Percentiles rank a stretch among this genome's conserved stretches.
Evolutionary conservation across 805 yeast species (phyloP).

Genomic region (Yarrowia bubula): DNA sequence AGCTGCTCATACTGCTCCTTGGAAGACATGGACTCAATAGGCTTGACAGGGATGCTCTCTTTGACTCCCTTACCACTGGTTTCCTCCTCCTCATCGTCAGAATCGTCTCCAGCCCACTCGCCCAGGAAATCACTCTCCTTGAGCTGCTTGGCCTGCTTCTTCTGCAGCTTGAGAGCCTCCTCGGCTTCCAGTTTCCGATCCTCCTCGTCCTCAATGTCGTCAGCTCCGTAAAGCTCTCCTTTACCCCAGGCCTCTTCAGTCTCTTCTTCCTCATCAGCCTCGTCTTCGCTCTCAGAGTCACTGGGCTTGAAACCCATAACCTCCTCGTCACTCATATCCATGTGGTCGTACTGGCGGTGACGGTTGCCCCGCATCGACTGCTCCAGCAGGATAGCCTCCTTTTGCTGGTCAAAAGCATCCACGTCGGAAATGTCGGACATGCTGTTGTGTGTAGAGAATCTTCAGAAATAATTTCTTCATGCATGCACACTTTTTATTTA

Average conservation of each 20-base stretch:
- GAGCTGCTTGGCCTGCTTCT: conserved; percentile 70
- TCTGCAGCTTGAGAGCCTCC: conserved; percentile 86
- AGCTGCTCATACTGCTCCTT: conserved; percentile 49
- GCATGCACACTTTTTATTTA: conserved; percentile 17
- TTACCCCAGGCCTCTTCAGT: conserved; percentile 29
- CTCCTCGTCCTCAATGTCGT: conserved; percentile 68
- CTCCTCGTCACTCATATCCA: conserved; percentile 55
- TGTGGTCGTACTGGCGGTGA: conserved; percentile 31
- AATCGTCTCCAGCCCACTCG: conserved; percentile 41
- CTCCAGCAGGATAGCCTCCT: conserved; percentile 38
- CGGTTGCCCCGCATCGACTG: conserved; percentile 28
- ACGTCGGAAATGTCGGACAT: conserved; percentile 37
- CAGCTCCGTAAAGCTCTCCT: conserved; percentile 55
- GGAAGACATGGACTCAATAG: conserved; percentile 41
- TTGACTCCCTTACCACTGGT: conserved; percentile 52
- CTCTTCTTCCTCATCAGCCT: conserved; percentile 40
- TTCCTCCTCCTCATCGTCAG: conserved; percentile 75
- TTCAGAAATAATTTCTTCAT: conserved; percentile 3
- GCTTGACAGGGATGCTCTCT: conserved; percentile 36
- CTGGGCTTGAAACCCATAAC: conserved; percentile 45
- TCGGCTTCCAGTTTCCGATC: conserved; percentile 74
- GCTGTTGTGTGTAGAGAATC: background rate
- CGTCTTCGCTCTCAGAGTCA: conserved; percentile 41
- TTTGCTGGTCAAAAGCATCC: conserved; percentile 38
- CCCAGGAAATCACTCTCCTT: conserved; percentile 46